Conservation (phyloP, 805 yeast genomes). For the Scheffersomyces ergatensis region DNA sequence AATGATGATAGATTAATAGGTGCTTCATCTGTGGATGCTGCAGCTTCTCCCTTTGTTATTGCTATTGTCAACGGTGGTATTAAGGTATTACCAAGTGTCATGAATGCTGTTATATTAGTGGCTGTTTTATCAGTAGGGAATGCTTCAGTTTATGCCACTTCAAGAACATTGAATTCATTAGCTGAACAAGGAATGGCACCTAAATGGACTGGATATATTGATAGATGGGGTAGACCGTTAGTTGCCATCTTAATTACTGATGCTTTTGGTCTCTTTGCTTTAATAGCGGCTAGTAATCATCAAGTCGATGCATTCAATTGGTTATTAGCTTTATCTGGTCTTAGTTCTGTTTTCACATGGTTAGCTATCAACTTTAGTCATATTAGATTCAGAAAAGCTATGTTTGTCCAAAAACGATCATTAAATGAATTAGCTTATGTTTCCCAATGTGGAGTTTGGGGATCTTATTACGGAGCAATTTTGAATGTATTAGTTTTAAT, state of each 20-base stretch:
- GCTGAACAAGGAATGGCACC: constrained; percentile 67
- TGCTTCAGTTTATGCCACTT: constrained; percentile 66
- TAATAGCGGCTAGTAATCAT: constrained; percentile 54
- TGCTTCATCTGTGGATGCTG: constrained; percentile 50
- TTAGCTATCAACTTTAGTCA: constrained; percentile 58
- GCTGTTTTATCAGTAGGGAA: constrained; percentile 72
- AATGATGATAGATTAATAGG: constrained; percentile 28
- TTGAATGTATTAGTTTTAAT: constrained; percentile 50
- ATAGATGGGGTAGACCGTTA: constrained; percentile 66
- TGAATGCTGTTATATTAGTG: constrained; percentile 67
- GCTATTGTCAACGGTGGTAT: constrained; percentile 66
- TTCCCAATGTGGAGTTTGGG: constrained; percentile 51
- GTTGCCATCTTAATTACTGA: constrained; percentile 52
- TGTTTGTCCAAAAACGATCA: constrained; percentile 52
- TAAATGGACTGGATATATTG: constrained; percentile 55
- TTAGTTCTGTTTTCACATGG: constrained; percentile 65
- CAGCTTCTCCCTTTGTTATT: constrained; percentile 78
- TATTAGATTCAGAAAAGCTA: constrained; percentile 58
- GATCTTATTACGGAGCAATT: constrained; percentile 50
- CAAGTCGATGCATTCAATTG: constrained; percentile 60
- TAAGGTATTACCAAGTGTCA: constrained; percentile 58
- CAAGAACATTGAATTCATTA: constrained; percentile 63
- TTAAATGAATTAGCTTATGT: constrained; percentile 50
- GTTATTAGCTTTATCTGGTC: constrained; percentile 63
- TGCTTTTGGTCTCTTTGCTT: constrained; percentile 58